phyloP scores from a whole-genome alignment of 768 basidiomycete species.

The Amanita fuliginea region DNA sequence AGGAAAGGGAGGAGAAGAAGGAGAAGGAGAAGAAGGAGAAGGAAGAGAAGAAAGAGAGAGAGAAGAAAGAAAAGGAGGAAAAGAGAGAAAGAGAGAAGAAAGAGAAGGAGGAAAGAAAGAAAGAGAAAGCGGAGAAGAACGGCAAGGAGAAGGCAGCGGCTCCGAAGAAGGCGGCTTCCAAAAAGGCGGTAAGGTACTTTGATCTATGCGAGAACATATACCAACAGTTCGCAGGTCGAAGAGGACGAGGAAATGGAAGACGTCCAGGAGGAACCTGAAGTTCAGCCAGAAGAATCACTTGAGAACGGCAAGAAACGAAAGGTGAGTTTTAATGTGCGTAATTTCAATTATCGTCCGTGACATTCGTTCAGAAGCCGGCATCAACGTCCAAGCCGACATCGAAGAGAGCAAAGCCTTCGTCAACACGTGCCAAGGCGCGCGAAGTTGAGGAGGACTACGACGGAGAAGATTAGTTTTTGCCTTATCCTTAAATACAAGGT shows the following conservation, averaged over 20 bases:
- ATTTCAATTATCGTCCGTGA: background rate
- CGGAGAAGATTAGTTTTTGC: conserved; percentile 1
- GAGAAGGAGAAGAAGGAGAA: conserved; percentile 14
- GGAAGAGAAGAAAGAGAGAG: background rate
- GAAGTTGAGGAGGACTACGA: conserved; percentile 29
- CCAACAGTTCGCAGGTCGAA: conserved; percentile 15
- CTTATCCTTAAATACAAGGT: background rate
- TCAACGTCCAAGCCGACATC: conserved; percentile 36
- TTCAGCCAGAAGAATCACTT: conserved; percentile 35
- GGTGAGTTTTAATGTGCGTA: conserved; percentile 23
- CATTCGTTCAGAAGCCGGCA: conserved; percentile 23
- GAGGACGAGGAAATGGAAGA: conserved; percentile 31
- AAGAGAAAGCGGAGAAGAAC: conserved; percentile 8
- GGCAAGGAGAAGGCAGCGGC: conserved; percentile 12
- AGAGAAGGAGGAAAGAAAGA: conserved; percentile 20
- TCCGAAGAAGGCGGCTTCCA: conserved; percentile 11
- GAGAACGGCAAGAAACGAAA: conserved; percentile 59
- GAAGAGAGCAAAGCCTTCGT: conserved; percentile 32
- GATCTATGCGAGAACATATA: conserved; percentile 8
- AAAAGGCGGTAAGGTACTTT: conserved; percentile 10
- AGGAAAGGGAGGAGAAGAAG: conserved; percentile 9
- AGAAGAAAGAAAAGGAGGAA: conserved; percentile 8
- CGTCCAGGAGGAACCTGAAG: conserved; percentile 25
- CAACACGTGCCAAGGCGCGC: conserved; percentile 34
- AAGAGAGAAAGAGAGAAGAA: conserved; percentile 21